These are phyloP conservation scores for Sclerotinia trifoliorum DNA, from an alignment of 2,329 filamentous ascomycete genomes.

Conservation along the genomic window DNA sequence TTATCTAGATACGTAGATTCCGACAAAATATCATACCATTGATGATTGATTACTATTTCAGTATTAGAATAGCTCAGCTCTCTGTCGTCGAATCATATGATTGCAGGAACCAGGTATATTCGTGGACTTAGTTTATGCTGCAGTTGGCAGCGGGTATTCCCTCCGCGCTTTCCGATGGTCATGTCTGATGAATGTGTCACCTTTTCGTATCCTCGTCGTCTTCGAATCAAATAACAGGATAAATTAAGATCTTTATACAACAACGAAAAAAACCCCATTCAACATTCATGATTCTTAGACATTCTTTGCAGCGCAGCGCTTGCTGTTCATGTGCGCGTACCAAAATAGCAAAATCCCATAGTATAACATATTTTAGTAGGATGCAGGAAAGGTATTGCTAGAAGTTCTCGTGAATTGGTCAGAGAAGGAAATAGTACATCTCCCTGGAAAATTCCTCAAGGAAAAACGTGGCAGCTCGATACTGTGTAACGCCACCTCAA, in stretches of 20 bases:
- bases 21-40: neutral
- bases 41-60: neutral
- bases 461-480: neutral
- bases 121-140: neutral
- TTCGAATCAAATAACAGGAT: neutral
- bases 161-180: neutral
- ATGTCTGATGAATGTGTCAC: neutral
- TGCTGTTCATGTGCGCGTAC: neutral
- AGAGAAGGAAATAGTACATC: neutral
- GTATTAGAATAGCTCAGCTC: neutral
- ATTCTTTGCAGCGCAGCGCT: neutral
- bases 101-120: neutral
- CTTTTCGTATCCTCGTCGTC: neutral
- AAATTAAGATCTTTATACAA: neutral
- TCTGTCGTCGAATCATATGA: neutral
- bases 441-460: neutral
- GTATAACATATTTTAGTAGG: neutral
- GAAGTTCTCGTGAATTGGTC: neutral
- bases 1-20: neutral
- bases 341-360: neutral
- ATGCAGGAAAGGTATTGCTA: neutral
- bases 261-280: neutral
- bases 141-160: no score
- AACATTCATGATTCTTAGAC: neutral
- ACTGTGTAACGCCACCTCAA: neutral